A percentile compares a stretch with the other conserved stretches of the same genome.
Evolutionary conservation across 1,284 basidiomycete species (phyloP).

Genomic region (Ganoderma sinense): DNA sequence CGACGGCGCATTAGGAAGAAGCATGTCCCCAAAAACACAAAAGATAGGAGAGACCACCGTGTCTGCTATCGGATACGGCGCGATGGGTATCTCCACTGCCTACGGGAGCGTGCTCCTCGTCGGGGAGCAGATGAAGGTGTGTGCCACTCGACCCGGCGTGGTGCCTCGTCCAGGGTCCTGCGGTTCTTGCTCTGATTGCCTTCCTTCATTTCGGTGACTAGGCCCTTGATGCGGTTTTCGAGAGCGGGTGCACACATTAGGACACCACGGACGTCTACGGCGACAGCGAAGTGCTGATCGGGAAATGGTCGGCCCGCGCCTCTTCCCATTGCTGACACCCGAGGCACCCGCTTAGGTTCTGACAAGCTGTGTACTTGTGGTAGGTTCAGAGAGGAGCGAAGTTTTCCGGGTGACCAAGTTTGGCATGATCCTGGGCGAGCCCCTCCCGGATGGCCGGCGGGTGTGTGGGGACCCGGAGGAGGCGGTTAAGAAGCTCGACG

Average conservation of each 20-base stretch:
- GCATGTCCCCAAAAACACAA: not conserved
- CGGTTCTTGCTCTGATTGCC: not conserved
- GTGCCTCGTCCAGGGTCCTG: not conserved
- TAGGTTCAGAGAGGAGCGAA: conserved; percentile 39
- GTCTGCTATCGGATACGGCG: conserved; percentile 37
- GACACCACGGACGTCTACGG: conserved; percentile 42
- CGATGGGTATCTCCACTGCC: conserved; percentile 35
- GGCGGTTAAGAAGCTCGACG: conserved; percentile 38
- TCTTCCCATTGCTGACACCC: not conserved
- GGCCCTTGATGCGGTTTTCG: conserved; percentile 34
- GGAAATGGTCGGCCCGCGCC: conserved; percentile 35
- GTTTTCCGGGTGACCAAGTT: conserved; percentile 59
- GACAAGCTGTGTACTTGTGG: not conserved
- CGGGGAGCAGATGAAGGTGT: conserved; percentile 6
- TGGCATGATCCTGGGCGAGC: conserved; percentile 30
- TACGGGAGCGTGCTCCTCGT: not conserved
- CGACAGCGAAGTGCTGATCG: conserved; percentile 41
- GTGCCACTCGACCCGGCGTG: conserved; percentile 13
- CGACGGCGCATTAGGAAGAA: not conserved
- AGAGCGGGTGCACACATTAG: conserved; percentile 37
- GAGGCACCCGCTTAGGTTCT: not conserved
- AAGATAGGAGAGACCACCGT: conserved; percentile 25
- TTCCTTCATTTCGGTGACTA: conserved; percentile 2
- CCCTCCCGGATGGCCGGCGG: conserved; percentile 9
- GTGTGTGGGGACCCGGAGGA: conserved; percentile 40